Evolutionary conservation across 1,139 yeast species (phyloP), one percentile per base, ranked within the genome.

Genomic region (Eremothecium gossypii): DNA sequence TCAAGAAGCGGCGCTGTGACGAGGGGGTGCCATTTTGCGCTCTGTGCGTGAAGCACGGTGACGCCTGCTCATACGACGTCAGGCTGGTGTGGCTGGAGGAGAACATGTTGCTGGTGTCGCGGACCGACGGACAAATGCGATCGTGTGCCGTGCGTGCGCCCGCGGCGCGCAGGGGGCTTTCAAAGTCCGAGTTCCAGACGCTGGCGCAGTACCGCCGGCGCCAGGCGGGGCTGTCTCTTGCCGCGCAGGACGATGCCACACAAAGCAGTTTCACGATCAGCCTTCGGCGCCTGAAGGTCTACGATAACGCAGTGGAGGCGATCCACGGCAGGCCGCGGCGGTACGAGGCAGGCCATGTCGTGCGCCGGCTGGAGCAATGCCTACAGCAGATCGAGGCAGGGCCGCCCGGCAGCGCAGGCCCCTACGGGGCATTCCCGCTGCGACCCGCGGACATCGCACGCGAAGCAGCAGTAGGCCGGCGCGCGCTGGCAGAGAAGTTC

Each of bases 1-100:
- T 53, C 20, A 57, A 54, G 41, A 57, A 57, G 39, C 47, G 59
- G 26, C 50, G 54, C 30, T 57, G 62, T 42, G 61, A 57, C 41
- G 53, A 53, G 37, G 32, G 32, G 2, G 54, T 46, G 41, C 60
- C 60, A 1, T 28, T 44, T 12, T 57, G 62, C 30, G 43, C 57
- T 1, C 33, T 51, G 12, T 57, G 62, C 36, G 36, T 43, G 13
- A 49, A 45, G 30, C 54, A 55, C 33, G 47, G 50, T 10, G 52
- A 49, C 30, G 40, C 37, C 8, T 57, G 62, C 34, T 51, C 56
- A 23, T 57, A 54, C 44, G 61, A 57, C 38, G 49, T 57, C n/a
- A 45, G 55, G 36, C 46, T 57, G 10, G 49, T 55, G 27, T 57
- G 62, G 62, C 43, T 45, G 26, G 47, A 50, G 7, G 54, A 47